phyloP scores from a whole-genome alignment of 108 stramenopile genomes.

The Cyclotella kingstonii region DNA sequence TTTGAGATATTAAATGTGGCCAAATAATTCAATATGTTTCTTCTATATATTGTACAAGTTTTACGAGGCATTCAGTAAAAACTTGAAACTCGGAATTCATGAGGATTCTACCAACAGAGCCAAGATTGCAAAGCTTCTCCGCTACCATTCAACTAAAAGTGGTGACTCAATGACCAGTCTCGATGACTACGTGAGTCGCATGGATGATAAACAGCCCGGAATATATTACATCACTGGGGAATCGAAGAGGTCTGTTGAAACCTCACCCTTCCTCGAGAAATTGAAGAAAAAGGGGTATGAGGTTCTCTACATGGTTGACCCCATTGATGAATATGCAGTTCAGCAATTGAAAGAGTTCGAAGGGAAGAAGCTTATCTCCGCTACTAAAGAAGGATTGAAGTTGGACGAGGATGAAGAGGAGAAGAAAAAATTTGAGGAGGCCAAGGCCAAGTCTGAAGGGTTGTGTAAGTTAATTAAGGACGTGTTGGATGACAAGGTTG shows the following conservation, averaged over 20 bases:
- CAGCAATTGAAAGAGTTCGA: constrained; percentile 99
- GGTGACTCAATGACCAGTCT: constrained; percentile 99
- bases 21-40: no score
- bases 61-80: constrained; percentile 99
- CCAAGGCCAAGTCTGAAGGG: constrained; percentile 96
- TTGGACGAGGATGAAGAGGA: constrained; percentile 95
- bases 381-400: constrained; percentile 99
- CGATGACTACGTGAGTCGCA: constrained; percentile 98
- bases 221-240: constrained; percentile 99
- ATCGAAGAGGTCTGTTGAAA: constrained; percentile 98
- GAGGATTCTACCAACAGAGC: constrained; percentile 99
- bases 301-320: constrained; percentile 99
- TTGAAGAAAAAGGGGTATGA: constrained; percentile 99
- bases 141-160: constrained; percentile 98
- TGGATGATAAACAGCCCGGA: constrained; percentile 97
- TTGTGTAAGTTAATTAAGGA: constrained; percentile 99
- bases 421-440: constrained; percentile 98
- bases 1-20: no score
- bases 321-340: constrained; percentile 99
- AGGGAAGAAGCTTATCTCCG: constrained; percentile 99
- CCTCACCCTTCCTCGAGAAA: constrained; percentile 99
- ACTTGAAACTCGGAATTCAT: constrained; percentile 99
- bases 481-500: constrained; percentile 99
- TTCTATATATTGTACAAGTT: constrained; percentile 53
- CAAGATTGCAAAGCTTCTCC: constrained; percentile 99